Conservation (phyloP, 495 filamentous ascomycete species). For the Echria macrotheca region DNA sequence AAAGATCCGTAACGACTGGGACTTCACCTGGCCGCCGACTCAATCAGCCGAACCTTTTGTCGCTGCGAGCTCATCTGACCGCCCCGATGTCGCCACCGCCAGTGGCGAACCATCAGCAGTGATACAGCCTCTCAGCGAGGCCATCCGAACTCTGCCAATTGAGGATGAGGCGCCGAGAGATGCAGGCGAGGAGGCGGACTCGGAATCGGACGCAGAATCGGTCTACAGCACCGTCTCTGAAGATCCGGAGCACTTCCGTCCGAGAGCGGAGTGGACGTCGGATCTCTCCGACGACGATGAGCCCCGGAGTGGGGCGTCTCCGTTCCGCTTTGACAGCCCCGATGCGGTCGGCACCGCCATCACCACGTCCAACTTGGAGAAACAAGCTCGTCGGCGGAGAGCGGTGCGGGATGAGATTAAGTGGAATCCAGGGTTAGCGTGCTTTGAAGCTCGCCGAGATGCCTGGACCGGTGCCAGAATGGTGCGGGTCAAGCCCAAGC, state of each 20-base stretch:
- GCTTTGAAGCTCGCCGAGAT: conserved; percentile 69
- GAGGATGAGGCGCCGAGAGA: conserved; percentile 18
- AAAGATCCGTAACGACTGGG: conserved; percentile 56
- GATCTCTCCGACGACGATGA: conserved; percentile 40
- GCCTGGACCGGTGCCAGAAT: conserved; percentile 77
- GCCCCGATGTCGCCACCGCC: background rate
- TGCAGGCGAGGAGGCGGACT: conserved; percentile 28
- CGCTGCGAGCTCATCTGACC: background rate
- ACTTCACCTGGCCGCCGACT: conserved; percentile 38
- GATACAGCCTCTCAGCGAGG: background rate
- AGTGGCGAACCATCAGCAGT: background rate
- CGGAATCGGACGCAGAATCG: conserved; percentile 38
- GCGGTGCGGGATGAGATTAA: conserved; percentile 66
- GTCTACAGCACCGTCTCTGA: conserved; percentile 44
- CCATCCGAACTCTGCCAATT: background rate
- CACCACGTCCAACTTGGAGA: conserved; percentile 31
- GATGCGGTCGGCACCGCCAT: conserved; percentile 50
- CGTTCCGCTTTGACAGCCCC: conserved; percentile 61
- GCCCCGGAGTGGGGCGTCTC: conserved; percentile 24
- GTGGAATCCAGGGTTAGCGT: conserved; percentile 77
- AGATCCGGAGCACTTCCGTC: conserved; percentile 35
- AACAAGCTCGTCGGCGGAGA: conserved; percentile 55
- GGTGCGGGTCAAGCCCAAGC: conserved; percentile 36
- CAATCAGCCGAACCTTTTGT: background rate
- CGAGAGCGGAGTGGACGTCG: conserved; percentile 43